Base-by-base conservation (phyloP, 2,329 filamentous ascomycete species). In the Esteya vermicola region DNA sequence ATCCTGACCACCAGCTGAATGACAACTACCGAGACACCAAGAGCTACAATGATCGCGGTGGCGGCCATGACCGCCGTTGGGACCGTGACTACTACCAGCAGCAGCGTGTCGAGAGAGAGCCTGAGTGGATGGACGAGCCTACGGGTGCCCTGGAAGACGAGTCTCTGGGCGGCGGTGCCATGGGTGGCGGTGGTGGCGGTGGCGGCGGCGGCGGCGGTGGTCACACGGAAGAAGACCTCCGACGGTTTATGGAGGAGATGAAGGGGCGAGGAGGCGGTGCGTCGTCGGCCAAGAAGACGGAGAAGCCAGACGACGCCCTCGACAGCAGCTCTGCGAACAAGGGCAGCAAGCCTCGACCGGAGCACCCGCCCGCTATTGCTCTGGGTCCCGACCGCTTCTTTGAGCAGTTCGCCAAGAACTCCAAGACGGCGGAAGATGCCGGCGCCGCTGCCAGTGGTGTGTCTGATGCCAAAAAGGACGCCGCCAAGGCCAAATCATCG, bases 181-280 rank as follows among this genome's bases (percentile, higher is more conserved):
- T n/a, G 13, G 37, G 9, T n/a, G n/a, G n/a, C n/a, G 27, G 32
- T 6, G 22, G 32, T 23, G 14, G 37, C 19, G 37, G 30, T 20
- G 30, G 33, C 4, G 40, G 75, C 77, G 14, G 69, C 69, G 19
- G 78, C 81, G 43, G 80, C 27, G 75, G 81, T 51, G 72, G 70
- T 6, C 82, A 85, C 51, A 94, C 86, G 1, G 80, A 85, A 52
- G 86, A 93, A 53, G 88, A 95, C 49, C 93, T 95, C 57, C 81
- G 93, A 61, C 84, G 84, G 49, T 95, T 89, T 77, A 94, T 94
- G 69, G 85, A 93, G 51, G 72, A 71, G 47, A 93, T 93, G 85
- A 89, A 83, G 58, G 78, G 74, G 45, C 74, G 68, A 51, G 28
- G 12, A 16, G 28, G 10, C 8, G 28, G 14, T 18, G n/a, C 27